Percentiles rank a stretch among this genome's conserved stretches.
Evolutionary conservation across 2,329 filamentous ascomycete species (phyloP).

Genomic region (Blastomyces parvus): DNA sequence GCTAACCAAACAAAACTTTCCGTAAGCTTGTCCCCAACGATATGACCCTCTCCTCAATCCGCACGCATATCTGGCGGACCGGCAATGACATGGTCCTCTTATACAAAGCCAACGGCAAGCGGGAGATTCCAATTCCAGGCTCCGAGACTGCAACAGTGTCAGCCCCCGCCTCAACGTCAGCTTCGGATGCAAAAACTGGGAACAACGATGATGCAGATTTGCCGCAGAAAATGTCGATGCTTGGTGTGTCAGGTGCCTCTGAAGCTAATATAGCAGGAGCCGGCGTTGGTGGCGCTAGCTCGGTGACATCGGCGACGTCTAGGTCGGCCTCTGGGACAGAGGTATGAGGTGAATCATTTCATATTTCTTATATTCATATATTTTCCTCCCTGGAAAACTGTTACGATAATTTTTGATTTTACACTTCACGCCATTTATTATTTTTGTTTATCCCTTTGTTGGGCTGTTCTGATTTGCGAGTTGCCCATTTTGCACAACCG

Average conservation of each 20-base stretch:
- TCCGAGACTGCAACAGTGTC: not conserved
- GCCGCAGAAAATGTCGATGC: not conserved
- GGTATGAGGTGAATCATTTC: not conserved
- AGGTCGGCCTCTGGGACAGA: not conserved
- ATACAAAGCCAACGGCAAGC: conserved; percentile 87
- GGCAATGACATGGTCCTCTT: conserved; percentile 85
- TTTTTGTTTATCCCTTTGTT: not conserved
- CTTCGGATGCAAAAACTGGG: not conserved
- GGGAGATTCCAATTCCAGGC: conserved; percentile 34
- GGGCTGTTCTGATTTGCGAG: not conserved
- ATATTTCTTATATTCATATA: not conserved
- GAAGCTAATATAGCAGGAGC: not conserved
- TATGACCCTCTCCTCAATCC: conserved; percentile 89
- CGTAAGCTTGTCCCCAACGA: conserved; percentile 52
- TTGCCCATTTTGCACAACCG: not conserved
- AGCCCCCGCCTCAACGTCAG: not conserved
- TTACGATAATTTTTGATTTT: not conserved
- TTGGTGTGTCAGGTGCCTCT: not conserved
- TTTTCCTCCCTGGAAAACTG: not conserved
- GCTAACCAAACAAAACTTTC: not conserved
- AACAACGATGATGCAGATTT: not conserved
- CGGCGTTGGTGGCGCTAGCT: not conserved
- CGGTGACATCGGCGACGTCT: conserved; percentile 5
- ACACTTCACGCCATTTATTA: not conserved
- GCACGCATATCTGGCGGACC: conserved; percentile 87